Conservation (phyloP, 1,284 basidiomycete species). For the Malassezia sp. region DNA sequence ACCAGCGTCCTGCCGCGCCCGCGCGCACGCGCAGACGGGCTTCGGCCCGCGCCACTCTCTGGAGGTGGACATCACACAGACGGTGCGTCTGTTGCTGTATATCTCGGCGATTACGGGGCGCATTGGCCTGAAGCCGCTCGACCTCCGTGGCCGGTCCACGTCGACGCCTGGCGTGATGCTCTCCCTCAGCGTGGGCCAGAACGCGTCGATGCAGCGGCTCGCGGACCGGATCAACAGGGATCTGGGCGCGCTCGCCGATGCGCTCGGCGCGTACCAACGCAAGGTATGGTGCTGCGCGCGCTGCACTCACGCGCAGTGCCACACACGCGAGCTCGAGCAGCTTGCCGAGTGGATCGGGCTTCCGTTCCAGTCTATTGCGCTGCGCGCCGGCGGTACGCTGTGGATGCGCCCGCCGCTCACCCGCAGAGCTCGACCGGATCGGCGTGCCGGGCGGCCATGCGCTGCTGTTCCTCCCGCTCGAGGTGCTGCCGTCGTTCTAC, state of each 20-base stretch:
- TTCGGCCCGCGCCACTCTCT: constrained; percentile 7
- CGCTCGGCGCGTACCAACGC: no score
- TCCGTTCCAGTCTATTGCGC: not conserved
- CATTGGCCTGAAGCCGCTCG: constrained; percentile 6
- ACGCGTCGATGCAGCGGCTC: constrained; percentile 3
- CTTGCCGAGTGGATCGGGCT: constrained; percentile 16
- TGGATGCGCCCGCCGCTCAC: no score
- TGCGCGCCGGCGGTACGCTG: constrained; percentile 4
- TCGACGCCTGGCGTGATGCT: no score
- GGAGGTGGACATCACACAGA: constrained; percentile 4
- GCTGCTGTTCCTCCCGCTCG: constrained; percentile 9
- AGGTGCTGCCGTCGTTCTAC: constrained; percentile 1
- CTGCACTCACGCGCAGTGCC: no score
- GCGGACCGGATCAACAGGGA: constrained; percentile 9
- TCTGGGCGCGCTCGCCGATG: no score
- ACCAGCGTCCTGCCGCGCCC: constrained; percentile 7
- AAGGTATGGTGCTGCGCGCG: no score
- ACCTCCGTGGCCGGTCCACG: no score
- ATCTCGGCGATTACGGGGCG: constrained; percentile 6
- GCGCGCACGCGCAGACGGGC: not conserved
- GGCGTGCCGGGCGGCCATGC: constrained; percentile 5
- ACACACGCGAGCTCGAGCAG: no score
- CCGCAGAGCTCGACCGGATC: constrained; percentile 8
- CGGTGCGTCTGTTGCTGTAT: constrained; percentile 6
- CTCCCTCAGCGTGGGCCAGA: constrained; percentile 1